Base-by-base conservation (phyloP, 2,329 filamentous ascomycete species). In the Aspergillus texensis region DNA sequence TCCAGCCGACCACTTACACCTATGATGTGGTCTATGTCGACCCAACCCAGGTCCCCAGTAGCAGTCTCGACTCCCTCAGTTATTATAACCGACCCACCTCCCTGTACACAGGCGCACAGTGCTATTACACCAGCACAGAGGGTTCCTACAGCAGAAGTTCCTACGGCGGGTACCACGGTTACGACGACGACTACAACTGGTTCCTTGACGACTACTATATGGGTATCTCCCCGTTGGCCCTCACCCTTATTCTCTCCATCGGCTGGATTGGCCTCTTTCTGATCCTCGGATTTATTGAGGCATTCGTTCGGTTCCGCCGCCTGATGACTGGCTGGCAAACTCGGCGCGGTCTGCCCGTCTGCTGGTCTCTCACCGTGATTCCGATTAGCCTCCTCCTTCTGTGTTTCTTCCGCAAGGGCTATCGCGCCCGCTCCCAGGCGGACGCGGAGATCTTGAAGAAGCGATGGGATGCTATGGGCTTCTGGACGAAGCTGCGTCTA, bases 271-370 rank as follows among this genome's bases (percentile, higher is more conserved):
- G 67, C 11, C 39, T 75, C 0, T 66, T 66, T 34, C 65, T 76
- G 57, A 64, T 76, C 32, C 53, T 67, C 3, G 74, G 74, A 30
- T 68, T 75, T 45, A 61, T 75, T 30, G 74, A 76, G 57, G 70
- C 67, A 46, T 76, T 71, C 62, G 56, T 76, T 6, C 71, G 72
- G 21, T 76, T 75, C 64, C 71, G 72, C 54, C 72, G 73, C 5
- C 65, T 76, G 26, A 75, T 75, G 72, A 74, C 68, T 4, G 74
- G 74, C 56, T 75, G 73, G 74, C 73, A 75, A 53, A 72, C 74
- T 4, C 69, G 73, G 1, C 73, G 74, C n/a, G 74, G 74, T 3
- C 46, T 76, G 3, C 74, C 74, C 1, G 61, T 75, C 11, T 72
- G 66, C 56, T 76, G 74, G 74, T 66, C 67, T 11, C 61, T 76